Base-by-base conservation (phyloP, 192 early-diverging fungal species). In the Dimargaris verticillata region DNA sequence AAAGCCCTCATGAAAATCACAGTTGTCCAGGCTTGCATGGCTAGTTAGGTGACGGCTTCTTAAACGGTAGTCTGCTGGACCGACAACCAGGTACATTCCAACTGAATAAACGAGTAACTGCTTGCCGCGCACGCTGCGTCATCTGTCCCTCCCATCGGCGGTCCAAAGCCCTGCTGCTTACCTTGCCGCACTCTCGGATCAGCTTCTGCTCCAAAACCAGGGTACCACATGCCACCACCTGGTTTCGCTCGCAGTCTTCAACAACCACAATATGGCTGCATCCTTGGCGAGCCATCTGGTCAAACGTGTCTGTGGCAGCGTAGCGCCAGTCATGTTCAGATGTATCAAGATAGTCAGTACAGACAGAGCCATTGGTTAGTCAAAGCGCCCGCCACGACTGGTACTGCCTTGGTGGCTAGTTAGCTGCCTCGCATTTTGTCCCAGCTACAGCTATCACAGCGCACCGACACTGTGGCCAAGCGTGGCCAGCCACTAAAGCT, bases 161-260 rank as follows among this genome's bases (percentile, higher is more conserved):
- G 62, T 22, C 44, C 44, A 12, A 15, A 48, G 7, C 48, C 22
- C 18, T 11, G 33, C 6, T 22, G 54, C 67, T 59, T 65, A 86
- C 90, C 69, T 87, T 76, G 9, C 87, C 89, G 64, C 84, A 89
- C 14, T 68, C 65, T 60, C 88, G 83, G 28, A 93, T 68, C 53
- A 97, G 89, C 78, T 97, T 97, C 66, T 87, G 82, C 70, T 97
- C 94, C 25, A 90, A 81, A 28, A 97, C 50, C 57, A 97, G 74
- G 12, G 89, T 89, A 28, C 88, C 94, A 24, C 86, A 80, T 4
- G 87, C 94, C 17, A 92, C 88, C 38, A 95, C 80, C n/a, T 52
- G 14, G 14, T 48, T 53, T 1, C 74, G 70, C 26, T 63, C 52
- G 22, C 67, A 73, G 45, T 66, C 68, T 63, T 95, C 92, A 62